These are phyloP conservation scores for Torulaspora quercuum DNA, from an alignment of 805 yeast species.

Conservation along the genomic window DNA sequence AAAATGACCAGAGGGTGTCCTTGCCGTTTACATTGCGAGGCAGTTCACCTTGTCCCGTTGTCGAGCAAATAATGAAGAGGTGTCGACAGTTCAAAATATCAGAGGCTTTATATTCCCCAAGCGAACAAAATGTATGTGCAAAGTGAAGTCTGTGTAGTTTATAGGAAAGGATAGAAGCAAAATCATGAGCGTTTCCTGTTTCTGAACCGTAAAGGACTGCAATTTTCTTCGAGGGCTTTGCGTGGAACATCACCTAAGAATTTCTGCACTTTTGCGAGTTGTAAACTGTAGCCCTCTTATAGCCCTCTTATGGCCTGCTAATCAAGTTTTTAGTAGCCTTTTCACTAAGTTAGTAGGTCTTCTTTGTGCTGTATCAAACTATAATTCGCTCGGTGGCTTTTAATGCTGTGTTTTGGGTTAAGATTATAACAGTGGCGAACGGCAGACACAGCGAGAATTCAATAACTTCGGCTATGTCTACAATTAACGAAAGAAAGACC, in stretches of 20 bases:
- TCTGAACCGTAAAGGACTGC: constrained; percentile 85
- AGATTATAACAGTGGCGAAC: no score
- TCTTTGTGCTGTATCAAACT: no score
- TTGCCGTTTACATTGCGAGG: constrained; percentile 56
- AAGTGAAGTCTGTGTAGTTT: constrained; percentile 52
- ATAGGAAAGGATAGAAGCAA: constrained; percentile 61
- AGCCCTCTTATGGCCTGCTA: neutral
- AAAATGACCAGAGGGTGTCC: constrained; percentile 59
- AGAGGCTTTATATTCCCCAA: constrained; percentile 60
- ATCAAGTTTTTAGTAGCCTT: no score
- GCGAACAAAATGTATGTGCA: constrained; percentile 46
- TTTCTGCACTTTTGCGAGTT: neutral
- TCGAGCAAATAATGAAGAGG: constrained; percentile 58
- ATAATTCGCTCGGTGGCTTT: no score
- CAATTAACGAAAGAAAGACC: no score
- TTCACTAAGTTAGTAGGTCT: no score
- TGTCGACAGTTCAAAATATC: constrained; percentile 48
- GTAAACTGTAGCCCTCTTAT: neutral
- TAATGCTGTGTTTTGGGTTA: no score
- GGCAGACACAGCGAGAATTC: no score
- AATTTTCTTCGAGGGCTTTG: constrained; percentile 36
- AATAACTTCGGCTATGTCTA: no score
- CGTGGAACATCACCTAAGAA: constrained; percentile 3
- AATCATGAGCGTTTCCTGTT: constrained; percentile 87
- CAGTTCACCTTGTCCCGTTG: constrained; percentile 93